Base-by-base conservation (phyloP, 2,329 filamentous ascomycete species). In the Penicillium sp. region DNA sequence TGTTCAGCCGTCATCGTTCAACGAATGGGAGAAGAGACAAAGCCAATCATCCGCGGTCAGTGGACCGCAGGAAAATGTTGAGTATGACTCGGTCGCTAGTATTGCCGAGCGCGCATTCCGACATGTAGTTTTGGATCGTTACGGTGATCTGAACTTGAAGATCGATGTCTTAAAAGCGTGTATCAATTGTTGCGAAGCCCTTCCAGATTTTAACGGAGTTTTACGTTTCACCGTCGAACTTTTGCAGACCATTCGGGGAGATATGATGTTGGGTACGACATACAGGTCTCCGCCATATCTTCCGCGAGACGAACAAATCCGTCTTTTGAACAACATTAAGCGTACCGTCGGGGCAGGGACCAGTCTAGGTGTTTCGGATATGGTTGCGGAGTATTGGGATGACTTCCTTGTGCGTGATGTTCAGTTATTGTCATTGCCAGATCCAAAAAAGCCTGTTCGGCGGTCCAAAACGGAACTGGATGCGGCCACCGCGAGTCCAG, bases 311-410 rank as follows among this genome's bases (percentile, higher is more conserved):
- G 94, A 97, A 67, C 94, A 99, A 73, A 78, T 89, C 19, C 85
- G 89, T 26, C 78, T 97, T n/a, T 81, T 87, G 43, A 89, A 89
- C 41, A 96, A 93, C 62, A 92, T 99, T 55, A 84, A 87, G 34
- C 88, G 93, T 58, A 96, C 92, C 0, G 84, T 92, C 29, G 84
- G 81, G 30, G 84, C 94, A n/a, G 87, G 89, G 0, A 84, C 83
- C 56, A 86, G 89, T 55, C 74, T 97, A 26, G 91, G 91, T 0
- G 76, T 91, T 27, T 77, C 81, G 5, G 76, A 87, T 52, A 74
- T 93, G 39, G 81, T 85, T 48, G 91, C 91, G 6, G 89, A 94
- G 62, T 99, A 97, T 69, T 99, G 94, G 94, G 94, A 99, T 70
- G 91, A 96, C 66, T 97, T 97, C 64, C 78, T 99, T 8, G 82